phyloP scores from a whole-genome alignment of 192 early-diverging fungal genomes.

The Mycoemilia scoparia region DNA sequence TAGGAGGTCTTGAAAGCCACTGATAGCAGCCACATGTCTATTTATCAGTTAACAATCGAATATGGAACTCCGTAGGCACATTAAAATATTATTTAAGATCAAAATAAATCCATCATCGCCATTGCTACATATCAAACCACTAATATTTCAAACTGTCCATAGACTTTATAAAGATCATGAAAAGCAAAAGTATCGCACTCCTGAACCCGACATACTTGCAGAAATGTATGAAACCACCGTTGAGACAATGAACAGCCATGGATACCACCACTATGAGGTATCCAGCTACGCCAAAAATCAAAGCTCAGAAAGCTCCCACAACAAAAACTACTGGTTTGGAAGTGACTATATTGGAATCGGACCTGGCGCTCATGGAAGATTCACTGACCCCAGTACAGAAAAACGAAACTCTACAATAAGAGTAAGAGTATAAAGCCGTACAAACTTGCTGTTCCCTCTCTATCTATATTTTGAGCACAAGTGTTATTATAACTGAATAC shows the following conservation, averaged over 20 bases:
- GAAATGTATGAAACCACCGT: conserved; percentile 25
- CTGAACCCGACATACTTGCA: conserved; percentile 12
- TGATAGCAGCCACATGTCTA: conserved; percentile 23
- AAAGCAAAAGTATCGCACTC: conserved; percentile 7
- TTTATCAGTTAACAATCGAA: conserved; percentile 38
- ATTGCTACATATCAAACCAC: not conserved
- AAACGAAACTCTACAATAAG: conserved; percentile 7
- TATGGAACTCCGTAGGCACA: conserved; percentile 34
- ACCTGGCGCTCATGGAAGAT: conserved; percentile 36
- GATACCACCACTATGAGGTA: conserved; percentile 34
- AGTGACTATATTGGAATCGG: conserved; percentile 35
- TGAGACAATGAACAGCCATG: conserved; percentile 3
- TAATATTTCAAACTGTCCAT: no score
- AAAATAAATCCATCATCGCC: not conserved
- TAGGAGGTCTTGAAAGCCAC: no score
- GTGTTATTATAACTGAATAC: not conserved
- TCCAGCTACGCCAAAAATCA: conserved; percentile 18
- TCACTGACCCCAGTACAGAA: conserved; percentile 10
- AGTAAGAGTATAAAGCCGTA: no score
- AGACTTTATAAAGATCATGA: conserved; percentile 15
- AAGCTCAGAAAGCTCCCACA: conserved; percentile 20
- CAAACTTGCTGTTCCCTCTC: no score
- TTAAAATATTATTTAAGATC: not conserved
- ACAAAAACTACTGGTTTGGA: conserved; percentile 33
- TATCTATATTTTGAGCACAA: not conserved